Percentiles rank a stretch among this genome's conserved stretches.
Conservation (phyloP, 2,329 filamentous ascomycete species). For the Colletotrichum gloeosporioides region DNA sequence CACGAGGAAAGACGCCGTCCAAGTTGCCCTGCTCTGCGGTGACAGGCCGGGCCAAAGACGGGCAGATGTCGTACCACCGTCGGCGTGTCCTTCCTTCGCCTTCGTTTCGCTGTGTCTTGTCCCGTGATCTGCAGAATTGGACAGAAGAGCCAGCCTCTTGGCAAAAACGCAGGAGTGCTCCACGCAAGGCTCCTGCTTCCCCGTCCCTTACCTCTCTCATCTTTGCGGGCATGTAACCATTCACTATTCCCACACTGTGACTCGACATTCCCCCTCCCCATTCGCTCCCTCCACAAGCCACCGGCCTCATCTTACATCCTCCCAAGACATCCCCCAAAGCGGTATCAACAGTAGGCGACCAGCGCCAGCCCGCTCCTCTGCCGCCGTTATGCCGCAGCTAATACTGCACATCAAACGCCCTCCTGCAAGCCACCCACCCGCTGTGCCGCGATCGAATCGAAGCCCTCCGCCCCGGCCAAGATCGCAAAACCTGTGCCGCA, state of each 20-base stretch:
- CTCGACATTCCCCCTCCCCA: neutral
- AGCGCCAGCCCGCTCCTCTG: neutral
- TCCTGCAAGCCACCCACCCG: neutral
- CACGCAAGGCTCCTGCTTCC: conserved; percentile 2
- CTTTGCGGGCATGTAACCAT: neutral
- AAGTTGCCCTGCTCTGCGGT: neutral
- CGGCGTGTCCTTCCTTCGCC: neutral
- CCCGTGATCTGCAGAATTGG: neutral
- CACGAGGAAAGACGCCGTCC: neutral
- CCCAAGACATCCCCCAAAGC: neutral
- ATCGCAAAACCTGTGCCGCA: neutral
- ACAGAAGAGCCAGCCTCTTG: neutral
- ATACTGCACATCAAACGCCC: neutral
- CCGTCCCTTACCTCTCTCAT: neutral
- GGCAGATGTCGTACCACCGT: neutral
- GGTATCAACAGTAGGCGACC: neutral
- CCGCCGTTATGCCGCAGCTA: conserved; percentile 2
- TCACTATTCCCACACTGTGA: neutral
- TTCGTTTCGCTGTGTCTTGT: neutral
- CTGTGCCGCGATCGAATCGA: neutral
- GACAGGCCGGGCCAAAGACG: neutral
- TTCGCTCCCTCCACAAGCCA: neutral
- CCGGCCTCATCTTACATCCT: conserved; percentile 2
- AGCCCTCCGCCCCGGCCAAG: neutral
- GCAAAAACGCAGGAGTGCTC: neutral